phyloP scores from a whole-genome alignment of 345 rosid genomes.

The Rhizophora mangle region DNA sequence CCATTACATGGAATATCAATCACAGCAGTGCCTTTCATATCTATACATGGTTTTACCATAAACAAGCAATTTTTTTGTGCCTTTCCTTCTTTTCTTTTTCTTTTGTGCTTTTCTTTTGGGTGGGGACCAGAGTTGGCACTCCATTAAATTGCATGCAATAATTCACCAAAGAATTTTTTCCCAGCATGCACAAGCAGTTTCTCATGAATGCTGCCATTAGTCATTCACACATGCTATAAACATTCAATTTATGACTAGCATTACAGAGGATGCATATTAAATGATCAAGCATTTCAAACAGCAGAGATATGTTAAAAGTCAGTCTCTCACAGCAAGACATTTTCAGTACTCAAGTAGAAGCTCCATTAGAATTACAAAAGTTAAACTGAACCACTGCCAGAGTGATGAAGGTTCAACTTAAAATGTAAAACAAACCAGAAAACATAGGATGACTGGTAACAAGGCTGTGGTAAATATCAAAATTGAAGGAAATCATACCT shows the following conservation, averaged over 20 bases:
- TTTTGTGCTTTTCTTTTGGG: too few species aligned
- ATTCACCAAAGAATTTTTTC: background rate
- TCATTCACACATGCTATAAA: background rate
- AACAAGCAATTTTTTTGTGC: too few species aligned
- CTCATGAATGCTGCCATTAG: background rate
- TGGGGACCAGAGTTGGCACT: too few species aligned
- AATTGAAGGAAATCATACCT: constrained; percentile 45
- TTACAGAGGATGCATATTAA: background rate
- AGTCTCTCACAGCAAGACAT: background rate
- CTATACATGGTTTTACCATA: too few species aligned
- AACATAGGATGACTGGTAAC: background rate
- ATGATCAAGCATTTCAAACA: background rate
- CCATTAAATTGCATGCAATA: background rate
- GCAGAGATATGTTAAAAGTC: background rate
- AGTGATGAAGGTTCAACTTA: background rate
- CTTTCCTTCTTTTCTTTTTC: too few species aligned
- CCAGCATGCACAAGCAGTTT: background rate
- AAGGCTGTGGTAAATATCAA: background rate
- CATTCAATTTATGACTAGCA: background rate
- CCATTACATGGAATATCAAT: too few species aligned
- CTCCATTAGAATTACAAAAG: background rate
- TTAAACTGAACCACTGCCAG: background rate
- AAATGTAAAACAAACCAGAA: background rate
- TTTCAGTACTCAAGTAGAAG: background rate
- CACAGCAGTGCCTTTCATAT: too few species aligned